These are phyloP conservation scores for Penicillium flavigenum DNA, from an alignment of 495 filamentous ascomycete species.

Conservation along the genomic window DNA sequence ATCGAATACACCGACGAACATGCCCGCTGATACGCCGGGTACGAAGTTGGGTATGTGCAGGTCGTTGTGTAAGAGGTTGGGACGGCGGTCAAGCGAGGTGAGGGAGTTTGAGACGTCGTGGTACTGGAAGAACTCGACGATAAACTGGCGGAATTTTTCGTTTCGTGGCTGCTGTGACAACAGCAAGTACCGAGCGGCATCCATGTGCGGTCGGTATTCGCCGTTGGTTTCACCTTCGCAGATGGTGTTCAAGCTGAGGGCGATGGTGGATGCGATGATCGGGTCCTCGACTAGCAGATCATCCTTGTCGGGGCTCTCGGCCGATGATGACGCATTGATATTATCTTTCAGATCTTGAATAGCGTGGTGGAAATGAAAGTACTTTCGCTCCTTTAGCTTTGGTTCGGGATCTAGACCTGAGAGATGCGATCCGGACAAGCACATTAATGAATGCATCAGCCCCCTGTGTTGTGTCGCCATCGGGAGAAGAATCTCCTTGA, in stretches of 20 bases:
- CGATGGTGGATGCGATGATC: constrained; percentile 77
- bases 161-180: constrained; percentile 56
- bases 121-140: constrained; percentile 92
- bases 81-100: constrained; percentile 62
- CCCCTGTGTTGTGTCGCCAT: constrained; percentile 81
- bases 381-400: constrained; percentile 45
- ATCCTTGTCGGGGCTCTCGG: constrained; percentile 23
- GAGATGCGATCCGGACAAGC: constrained; percentile 80
- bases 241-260: constrained; percentile 77
- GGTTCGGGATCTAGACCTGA: constrained; percentile 49
- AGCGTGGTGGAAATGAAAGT: constrained; percentile 49
- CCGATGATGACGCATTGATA: constrained; percentile 37
- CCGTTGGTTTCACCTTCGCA: constrained; percentile 75
- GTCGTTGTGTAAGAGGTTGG: constrained; percentile 56
- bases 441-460: constrained; percentile 90
- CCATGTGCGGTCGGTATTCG: constrained; percentile 78
- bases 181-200: constrained; percentile 73
- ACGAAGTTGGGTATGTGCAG: constrained; percentile 66
- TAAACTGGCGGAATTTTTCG: constrained; percentile 71
- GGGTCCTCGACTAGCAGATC: constrained; percentile 50
- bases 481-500: constrained; percentile 82
- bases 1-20: constrained; percentile 82
- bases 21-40: constrained; percentile 71
- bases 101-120: constrained; percentile 82
- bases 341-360: constrained; percentile 48